These are phyloP conservation scores for Paecilomyces niveus DNA, from an alignment of 2,329 filamentous ascomycete genomes.

Conservation along the genomic window DNA sequence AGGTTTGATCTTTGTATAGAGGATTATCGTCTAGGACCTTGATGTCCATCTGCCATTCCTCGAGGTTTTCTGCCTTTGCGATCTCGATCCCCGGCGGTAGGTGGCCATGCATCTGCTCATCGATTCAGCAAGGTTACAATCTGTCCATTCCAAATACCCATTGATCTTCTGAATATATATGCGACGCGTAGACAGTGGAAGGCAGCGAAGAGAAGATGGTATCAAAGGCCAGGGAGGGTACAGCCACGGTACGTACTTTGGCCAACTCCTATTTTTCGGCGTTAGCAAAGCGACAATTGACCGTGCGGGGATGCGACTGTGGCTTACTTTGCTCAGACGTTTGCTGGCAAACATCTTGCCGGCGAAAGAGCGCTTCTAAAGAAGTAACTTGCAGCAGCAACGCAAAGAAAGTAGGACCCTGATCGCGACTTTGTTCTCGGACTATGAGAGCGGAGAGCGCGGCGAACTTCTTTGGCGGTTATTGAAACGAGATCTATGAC, in stretches of 20 bases:
- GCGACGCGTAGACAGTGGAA: background rate
- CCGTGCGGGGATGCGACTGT: conserved; percentile 2
- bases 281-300: conserved; percentile 14
- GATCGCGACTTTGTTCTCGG: background rate
- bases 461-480: background rate
- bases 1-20: conserved; percentile 72
- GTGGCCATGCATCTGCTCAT: conserved; percentile 47
- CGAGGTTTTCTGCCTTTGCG: conserved; percentile 71
- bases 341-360: conserved; percentile 44
- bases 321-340: conserved; percentile 39
- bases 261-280: conserved; percentile 41
- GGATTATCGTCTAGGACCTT: conserved; percentile 84
- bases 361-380: background rate
- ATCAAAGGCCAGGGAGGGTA: background rate
- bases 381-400: background rate
- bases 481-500: background rate
- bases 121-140: background rate
- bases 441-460: background rate
- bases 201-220: background rate
- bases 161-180: background rate
- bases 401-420: background rate
- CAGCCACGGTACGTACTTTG: conserved; percentile 39
- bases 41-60: conserved; percentile 91
- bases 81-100: conserved; percentile 66
- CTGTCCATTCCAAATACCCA: background rate